Percentiles rank a stretch among this genome's conserved stretches.
These are phyloP conservation scores for Telfairia occidentalis DNA, from an alignment of 331 rosid genomes.

Conservation along the genomic window DNA sequence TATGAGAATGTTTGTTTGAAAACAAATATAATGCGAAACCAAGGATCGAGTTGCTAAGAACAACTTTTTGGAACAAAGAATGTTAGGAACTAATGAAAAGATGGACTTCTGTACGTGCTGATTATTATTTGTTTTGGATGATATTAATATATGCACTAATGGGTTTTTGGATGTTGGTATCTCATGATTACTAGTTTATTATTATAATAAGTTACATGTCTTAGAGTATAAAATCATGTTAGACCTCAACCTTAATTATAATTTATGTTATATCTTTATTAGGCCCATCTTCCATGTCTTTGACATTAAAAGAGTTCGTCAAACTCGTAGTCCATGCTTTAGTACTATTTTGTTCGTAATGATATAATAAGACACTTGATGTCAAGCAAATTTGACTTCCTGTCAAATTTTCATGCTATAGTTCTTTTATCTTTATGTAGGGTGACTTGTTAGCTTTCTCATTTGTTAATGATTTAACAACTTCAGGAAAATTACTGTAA, in stretches of 20 bases:
- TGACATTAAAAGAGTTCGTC: background rate
- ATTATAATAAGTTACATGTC: background rate
- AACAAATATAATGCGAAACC: background rate
- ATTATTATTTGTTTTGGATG: background rate
- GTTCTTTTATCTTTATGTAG: background rate
- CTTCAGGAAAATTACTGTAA: slow-evolving; percentile 35
- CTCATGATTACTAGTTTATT: background rate
- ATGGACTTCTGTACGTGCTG: background rate
- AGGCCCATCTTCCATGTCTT: background rate
- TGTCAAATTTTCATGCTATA: background rate
- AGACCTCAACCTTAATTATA: background rate
- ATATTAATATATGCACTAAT: background rate
- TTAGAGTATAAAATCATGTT: background rate
- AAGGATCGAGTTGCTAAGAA: background rate
- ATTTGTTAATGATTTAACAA: background rate
- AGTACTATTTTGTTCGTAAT: background rate
- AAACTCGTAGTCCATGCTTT: background rate
- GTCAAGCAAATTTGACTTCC: background rate
- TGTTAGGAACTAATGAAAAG: background rate
- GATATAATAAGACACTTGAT: background rate
- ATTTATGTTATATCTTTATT: background rate
- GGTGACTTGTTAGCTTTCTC: background rate
- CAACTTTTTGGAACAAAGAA: background rate
- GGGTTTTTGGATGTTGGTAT: background rate
- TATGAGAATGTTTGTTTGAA: background rate